These are phyloP conservation scores for Talaromyces atroroseus DNA, from an alignment of 2,329 filamentous ascomycete species.

Conservation along the genomic window DNA sequence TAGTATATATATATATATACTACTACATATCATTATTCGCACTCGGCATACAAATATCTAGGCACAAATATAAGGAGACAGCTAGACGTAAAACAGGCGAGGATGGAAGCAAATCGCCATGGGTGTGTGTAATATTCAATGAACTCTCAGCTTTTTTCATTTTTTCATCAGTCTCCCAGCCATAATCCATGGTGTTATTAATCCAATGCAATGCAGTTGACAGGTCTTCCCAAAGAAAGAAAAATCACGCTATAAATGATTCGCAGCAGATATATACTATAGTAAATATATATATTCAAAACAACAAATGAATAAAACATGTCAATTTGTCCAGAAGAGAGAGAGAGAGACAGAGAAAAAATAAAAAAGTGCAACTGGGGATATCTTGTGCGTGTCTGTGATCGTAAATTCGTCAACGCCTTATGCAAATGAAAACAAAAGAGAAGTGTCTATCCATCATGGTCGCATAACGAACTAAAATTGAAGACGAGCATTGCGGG, in stretches of 20 bases:
- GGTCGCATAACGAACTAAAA: background rate
- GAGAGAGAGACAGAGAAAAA: too few relatives aligned
- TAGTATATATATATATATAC: too few relatives aligned
- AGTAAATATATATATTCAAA: background rate
- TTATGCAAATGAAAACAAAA: conserved; percentile 1
- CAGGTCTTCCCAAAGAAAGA: background rate
- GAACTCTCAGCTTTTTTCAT: background rate
- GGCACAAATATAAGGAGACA: too few relatives aligned
- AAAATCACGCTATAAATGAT: background rate
- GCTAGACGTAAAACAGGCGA: too few relatives aligned
- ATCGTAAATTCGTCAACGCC: conserved; percentile 6
- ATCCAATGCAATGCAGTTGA: background rate
- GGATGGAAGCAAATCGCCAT: too few relatives aligned
- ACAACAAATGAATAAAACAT: background rate
- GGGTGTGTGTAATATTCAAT: background rate
- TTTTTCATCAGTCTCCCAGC: background rate
- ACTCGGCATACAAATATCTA: too few relatives aligned
- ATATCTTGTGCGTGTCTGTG: conserved; percentile 1
- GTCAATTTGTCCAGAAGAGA: background rate
- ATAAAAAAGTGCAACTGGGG: background rate
- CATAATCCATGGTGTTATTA: background rate
- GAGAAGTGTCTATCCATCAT: conserved; percentile 4
- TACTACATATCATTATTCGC: too few relatives aligned
- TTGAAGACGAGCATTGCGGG: background rate
- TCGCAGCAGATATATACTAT: background rate